These are phyloP conservation scores for Pestalotiopsis fici DNA, from an alignment of 2,329 filamentous ascomycete species.

Conservation along the genomic window DNA sequence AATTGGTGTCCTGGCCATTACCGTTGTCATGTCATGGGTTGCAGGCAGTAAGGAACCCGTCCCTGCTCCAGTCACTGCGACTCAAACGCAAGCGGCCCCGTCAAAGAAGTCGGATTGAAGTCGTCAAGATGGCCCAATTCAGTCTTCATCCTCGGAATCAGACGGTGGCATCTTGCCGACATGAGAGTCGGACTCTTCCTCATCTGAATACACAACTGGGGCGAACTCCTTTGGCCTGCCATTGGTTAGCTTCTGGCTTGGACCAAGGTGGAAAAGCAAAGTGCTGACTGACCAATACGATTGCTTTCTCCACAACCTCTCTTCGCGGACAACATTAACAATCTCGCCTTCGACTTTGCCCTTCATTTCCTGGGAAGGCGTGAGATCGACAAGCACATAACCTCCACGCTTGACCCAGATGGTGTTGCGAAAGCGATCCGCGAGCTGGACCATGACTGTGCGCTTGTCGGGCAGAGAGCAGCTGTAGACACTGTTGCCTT, in stretches of 20 bases:
- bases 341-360: slow-evolving; percentile 88
- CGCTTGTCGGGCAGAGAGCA: slow-evolving; percentile 71
- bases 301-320: slow-evolving; percentile 89
- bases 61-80: slow-evolving; percentile 15
- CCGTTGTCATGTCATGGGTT: slow-evolving; percentile 64
- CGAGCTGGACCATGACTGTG: slow-evolving; percentile 76
- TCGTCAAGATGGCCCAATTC: slow-evolving; percentile 8
- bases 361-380: slow-evolving; percentile 63
- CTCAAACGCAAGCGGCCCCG: slow-evolving; percentile 11
- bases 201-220: slow-evolving; percentile 63
- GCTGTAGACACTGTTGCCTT: slow-evolving; percentile 87
- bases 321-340: slow-evolving; percentile 87
- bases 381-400: slow-evolving; percentile 79
- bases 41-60: slow-evolving; percentile 44
- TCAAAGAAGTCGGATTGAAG: slow-evolving; percentile 19
- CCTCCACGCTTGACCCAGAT: slow-evolving; percentile 92
- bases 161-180: slow-evolving; percentile 85
- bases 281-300: slow-evolving; percentile 69
- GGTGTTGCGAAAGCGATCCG: slow-evolving; percentile 82
- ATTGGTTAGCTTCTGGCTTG: slow-evolving; percentile 18
- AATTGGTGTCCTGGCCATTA: slow-evolving; percentile 68
- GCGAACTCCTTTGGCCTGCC: slow-evolving; percentile 77
- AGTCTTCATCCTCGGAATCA: slow-evolving; percentile 71
- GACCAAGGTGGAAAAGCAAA: not conserved
- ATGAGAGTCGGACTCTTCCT: slow-evolving; percentile 76